Base-by-base conservation (phyloP, 495 filamentous ascomycete species). In the Xylaria grammica region DNA sequence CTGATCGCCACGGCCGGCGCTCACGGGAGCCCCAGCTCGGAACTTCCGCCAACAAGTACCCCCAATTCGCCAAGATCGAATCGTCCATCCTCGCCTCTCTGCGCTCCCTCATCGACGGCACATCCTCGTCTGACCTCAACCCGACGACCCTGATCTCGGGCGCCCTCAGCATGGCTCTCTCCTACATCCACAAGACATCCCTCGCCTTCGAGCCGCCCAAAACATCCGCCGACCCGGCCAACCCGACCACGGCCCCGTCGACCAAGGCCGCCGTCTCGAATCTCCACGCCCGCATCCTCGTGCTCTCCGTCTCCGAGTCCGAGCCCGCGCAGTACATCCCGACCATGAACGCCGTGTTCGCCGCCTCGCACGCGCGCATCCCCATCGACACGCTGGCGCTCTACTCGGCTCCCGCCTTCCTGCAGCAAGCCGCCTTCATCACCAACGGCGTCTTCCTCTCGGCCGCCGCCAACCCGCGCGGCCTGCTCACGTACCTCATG, bases 281-380 rank as follows among this genome's bases (percentile, higher is more conserved):
- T 38, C 76, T 96, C 10, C 87, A 91, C 70, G 87, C 90, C n/a
- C 90, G 96, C 44, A 96, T 98, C 70, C 75, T 99, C 56, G 86
- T 92, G 11, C 77, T 96, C 42, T 92, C 89, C 51, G 91, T 93
- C 32, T 92, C 91, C 26, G 90, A 90, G 65, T 90, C 91, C 77
- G 84, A 93, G 4, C 89, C 94, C 0, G 85, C 89, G 32, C 94
- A 97, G 74, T 99, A 99, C 79, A 97, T 98, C 60, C 91, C 94
- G 1, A 90, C 97, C 51, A 99, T 98, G 94, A 99, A 98, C 79
- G 84, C 87, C 67, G 96, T 97, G 44, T 99, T 99, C 77, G 96
- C 95, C 10, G 93, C 94, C 63, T 92, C 91, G 67, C 89, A 94
- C 57, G 80, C 92, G 54, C 83, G 83, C 65, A 91, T 98, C 64